phyloP scores from a whole-genome alignment of 257 asterid genomes.

The Avicennia marina region DNA sequence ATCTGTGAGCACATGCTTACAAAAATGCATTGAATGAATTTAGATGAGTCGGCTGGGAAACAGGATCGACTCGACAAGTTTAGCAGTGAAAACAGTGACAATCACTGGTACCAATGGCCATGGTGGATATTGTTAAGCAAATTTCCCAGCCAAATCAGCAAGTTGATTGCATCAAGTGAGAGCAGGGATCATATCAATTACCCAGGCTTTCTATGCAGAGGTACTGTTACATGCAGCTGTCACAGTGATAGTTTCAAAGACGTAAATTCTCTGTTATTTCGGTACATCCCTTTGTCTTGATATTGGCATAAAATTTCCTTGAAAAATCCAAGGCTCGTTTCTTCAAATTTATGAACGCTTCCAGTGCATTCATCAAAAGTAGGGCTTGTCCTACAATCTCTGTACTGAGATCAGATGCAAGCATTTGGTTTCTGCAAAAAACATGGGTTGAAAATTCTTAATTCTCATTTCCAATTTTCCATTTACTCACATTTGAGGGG shows the following conservation, averaged over 20 bases:
- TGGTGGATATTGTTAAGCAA: background rate
- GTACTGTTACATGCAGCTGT: too few species aligned
- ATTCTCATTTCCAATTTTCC: conserved; percentile 21
- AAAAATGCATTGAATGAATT: background rate
- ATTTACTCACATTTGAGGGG: conserved; percentile 8
- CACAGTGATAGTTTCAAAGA: too few species aligned
- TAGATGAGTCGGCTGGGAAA: background rate
- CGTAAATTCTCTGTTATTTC: conserved; percentile 2
- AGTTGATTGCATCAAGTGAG: background rate
- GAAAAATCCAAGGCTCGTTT: conserved; percentile 38
- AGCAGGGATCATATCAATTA: background rate
- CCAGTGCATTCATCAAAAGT: conserved; percentile 41
- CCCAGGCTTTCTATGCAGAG: too few species aligned
- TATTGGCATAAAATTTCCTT: conserved; percentile 35
- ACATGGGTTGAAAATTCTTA: conserved; percentile 33
- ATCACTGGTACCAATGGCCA: background rate
- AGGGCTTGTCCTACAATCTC: conserved; percentile 39
- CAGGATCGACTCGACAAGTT: background rate
- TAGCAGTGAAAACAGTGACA: background rate
- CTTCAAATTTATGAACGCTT: conserved; percentile 34
- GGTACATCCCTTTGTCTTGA: conserved; percentile 30
- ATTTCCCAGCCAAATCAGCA: background rate
- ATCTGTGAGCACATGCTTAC: too few species aligned
- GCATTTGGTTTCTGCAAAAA: conserved; percentile 28
- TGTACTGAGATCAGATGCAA: conserved; percentile 20